These are phyloP conservation scores for Fomitopsis schrenkii DNA, from an alignment of 1,284 basidiomycete species.

Conservation along the genomic window DNA sequence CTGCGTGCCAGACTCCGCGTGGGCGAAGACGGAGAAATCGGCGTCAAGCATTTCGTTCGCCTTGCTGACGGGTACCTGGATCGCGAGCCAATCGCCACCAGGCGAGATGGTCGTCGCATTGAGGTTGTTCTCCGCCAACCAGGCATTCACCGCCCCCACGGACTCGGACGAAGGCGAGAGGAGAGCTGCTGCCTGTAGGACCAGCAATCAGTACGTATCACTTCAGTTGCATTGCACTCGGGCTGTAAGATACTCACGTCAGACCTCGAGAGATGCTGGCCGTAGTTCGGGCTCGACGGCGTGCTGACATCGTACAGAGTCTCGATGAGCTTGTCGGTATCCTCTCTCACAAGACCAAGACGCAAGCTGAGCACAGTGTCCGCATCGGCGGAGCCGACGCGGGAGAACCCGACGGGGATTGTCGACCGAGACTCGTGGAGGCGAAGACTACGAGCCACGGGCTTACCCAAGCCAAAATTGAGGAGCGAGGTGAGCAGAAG, in stretches of 20 bases:
- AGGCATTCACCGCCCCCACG: constrained; percentile 28
- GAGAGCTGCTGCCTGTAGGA: constrained; percentile 31
- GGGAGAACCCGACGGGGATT: constrained; percentile 22
- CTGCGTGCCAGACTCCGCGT: constrained; percentile 28
- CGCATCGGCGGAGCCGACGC: constrained; percentile 18
- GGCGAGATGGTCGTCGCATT: constrained; percentile 21
- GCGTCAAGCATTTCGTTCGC: constrained; percentile 34
- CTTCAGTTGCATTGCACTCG: too few species aligned
- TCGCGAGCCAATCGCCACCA: constrained; percentile 18
- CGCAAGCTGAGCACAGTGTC: constrained; percentile 21
- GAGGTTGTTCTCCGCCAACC: constrained; percentile 30
- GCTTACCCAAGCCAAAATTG: constrained; percentile 16
- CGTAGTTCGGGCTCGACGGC: constrained; percentile 27
- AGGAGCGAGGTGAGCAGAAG: constrained; percentile 16
- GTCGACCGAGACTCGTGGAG: constrained; percentile 22
- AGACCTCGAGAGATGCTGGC: constrained; percentile 26
- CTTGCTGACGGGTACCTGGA: constrained; percentile 23
- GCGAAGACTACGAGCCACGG: constrained; percentile 14
- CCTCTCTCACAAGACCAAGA: constrained; percentile 24
- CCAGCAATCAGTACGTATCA: background rate
- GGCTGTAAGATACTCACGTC: constrained; percentile 17
- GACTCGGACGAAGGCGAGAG: constrained; percentile 31
- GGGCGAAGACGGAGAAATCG: constrained; percentile 35
- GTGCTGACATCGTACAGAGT: constrained; percentile 25
- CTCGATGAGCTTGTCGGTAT: constrained; percentile 29